Evolutionary conservation across 2,329 filamentous ascomycete genomes (phyloP), one percentile per base, ranked within the genome.

Genomic region (Pseudogymnoascus sp.): DNA sequence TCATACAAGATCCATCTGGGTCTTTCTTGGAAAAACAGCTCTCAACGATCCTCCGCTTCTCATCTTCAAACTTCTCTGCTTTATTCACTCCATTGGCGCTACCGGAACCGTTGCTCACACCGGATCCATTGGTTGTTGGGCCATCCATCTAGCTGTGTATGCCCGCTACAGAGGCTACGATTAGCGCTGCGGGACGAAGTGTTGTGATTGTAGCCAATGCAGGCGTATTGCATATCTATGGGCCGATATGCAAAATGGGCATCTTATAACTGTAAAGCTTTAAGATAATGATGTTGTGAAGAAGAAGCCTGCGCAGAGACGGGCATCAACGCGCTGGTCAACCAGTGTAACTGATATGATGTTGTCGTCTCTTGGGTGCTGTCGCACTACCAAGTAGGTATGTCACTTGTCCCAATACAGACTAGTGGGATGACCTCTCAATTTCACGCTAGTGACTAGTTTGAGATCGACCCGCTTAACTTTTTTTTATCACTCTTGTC

Each of bases 1-100:
- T 82, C 88, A 72, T 82, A 95, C 91, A 80, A 63, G 90, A 88
- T 67, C 92, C 92, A 75, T 96, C 90, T 41, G 84, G 81, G 72
- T 97, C 94, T 70, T 87, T 87, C 78, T 95, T 97, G 74, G 80
- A 83, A 78, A 97, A 99, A 77, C 92, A 97, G 75, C 90, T 96
- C 65, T 96, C 89, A 66, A 96, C 88, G 70, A 99, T 97, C 72
- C 94, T 86, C 73, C 85, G 83, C 80, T 97, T 96, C 80, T 99
- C 94, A 71, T 97, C 91, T 75, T 99, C 94, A 74, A 97, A 99
- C 69, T 85, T 84, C 77, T 96, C 91, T 61, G 93, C 47, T 14
- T 53, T 53, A 28, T 18, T 33, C 47, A 11, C 47, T 39, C 63
- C 66, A 67, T 64, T 66, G 60, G 59, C 67, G 20, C 35, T 36